Evolutionary conservation across 1,284 basidiomycete genomes (phyloP).

Genomic region (Taiwanofungus camphoratus): DNA sequence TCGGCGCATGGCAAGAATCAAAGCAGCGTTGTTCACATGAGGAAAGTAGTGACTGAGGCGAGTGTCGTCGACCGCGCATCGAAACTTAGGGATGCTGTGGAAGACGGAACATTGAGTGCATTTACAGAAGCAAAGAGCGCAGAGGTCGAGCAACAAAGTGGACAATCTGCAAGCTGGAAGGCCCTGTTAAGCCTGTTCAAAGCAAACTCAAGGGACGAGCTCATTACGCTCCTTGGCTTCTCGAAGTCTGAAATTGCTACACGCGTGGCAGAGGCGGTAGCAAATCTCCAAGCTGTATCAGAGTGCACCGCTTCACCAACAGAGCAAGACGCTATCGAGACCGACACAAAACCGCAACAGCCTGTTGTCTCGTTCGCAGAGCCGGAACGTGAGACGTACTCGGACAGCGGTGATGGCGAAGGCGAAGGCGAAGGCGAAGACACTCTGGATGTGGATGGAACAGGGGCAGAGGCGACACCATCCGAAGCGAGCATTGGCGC

Average conservation of each 20-base stretch:
- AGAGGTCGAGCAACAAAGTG: conserved; percentile 30
- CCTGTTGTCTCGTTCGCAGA: conserved; percentile 78
- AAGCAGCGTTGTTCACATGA: conserved; percentile 73
- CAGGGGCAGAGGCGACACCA: conserved; percentile 48
- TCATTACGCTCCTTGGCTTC: conserved; percentile 90
- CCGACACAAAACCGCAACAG: conserved; percentile 45
- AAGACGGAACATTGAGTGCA: conserved; percentile 51
- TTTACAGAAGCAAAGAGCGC: conserved; percentile 61
- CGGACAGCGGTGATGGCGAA: conserved; percentile 31
- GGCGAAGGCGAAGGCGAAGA: conserved; percentile 40
- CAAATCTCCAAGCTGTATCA: conserved; percentile 54
- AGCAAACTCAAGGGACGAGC: conserved; percentile 84
- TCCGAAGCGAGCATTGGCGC: conserved; percentile 67
- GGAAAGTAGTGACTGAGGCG: conserved; percentile 75
- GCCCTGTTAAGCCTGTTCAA: conserved; percentile 86
- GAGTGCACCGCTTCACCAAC: conserved; percentile 22
- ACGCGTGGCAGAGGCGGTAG: conserved; percentile 79
- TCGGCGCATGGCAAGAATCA: conserved; percentile 71
- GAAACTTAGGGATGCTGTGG: conserved; percentile 65
- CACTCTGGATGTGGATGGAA: conserved; percentile 37
- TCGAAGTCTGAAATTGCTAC: conserved; percentile 82
- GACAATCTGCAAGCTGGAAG: conserved; percentile 74
- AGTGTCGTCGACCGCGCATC: conserved; percentile 75
- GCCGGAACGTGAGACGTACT: conserved; percentile 42
- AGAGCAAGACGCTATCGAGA: conserved; percentile 35